Conservation (phyloP, 2,329 filamentous ascomycete genomes). For the Aureobasidium sp. region DNA sequence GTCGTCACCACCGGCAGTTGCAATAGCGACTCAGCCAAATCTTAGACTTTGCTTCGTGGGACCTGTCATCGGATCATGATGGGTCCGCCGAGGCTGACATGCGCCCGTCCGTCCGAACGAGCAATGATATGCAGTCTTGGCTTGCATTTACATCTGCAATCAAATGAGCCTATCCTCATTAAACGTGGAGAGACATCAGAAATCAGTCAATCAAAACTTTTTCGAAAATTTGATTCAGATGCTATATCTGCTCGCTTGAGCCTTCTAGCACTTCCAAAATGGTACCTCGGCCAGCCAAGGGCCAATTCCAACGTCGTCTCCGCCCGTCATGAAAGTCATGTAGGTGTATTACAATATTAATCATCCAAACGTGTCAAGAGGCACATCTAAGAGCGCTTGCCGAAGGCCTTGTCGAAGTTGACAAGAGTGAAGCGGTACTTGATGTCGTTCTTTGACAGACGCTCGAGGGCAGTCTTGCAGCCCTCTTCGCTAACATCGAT, state of each 20-base stretch:
- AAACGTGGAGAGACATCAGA: neutral
- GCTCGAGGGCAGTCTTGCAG: conserved; percentile 62
- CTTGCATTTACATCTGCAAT: neutral
- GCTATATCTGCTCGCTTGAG: neutral
- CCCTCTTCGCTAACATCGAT: conserved; percentile 66
- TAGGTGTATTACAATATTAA: conserved; percentile 10
- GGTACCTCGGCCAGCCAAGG: conserved; percentile 8
- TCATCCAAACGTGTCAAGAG: conserved; percentile 7
- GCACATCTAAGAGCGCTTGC: conserved; percentile 34
- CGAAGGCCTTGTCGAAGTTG: conserved; percentile 61
- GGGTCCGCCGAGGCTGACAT: neutral
- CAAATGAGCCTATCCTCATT: too few relatives aligned
- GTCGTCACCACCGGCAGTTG: neutral
- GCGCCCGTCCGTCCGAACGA: neutral
- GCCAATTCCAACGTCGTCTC: neutral
- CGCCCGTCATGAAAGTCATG: conserved; percentile 3
- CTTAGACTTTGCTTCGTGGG: too few relatives aligned
- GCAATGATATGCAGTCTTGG: neutral
- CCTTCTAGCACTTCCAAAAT: conserved; percentile 5
- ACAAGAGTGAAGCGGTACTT: conserved; percentile 61
- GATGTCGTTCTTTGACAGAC: conserved; percentile 64
- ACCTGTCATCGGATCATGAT: neutral
- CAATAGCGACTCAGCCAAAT: neutral
- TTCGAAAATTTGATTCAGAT: neutral
- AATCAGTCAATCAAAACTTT: neutral